Evolutionary conservation across 306 rosid species (phyloP).

Genomic region (Luffa aegyptiaca): DNA sequence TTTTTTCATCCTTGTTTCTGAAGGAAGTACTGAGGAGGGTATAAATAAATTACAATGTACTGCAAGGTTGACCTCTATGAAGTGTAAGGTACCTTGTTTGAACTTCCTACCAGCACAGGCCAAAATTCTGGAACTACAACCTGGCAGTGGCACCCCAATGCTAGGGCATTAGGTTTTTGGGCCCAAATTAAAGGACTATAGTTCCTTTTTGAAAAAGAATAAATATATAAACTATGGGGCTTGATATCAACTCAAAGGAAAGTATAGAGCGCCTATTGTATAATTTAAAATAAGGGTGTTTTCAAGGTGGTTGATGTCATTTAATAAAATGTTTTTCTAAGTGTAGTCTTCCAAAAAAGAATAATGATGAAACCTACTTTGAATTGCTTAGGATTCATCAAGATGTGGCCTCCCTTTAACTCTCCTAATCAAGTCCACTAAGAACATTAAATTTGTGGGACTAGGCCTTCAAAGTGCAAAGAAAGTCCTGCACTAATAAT

Average conservation of each 20-base stretch:
- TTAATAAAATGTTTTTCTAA: background rate
- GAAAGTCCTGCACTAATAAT: conserved; percentile 27
- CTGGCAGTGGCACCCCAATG: background rate
- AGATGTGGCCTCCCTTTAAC: background rate
- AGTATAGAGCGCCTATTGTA: background rate
- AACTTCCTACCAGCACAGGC: background rate
- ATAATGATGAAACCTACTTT: background rate
- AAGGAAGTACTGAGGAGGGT: background rate
- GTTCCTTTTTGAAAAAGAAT: background rate
- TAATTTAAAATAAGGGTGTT: background rate
- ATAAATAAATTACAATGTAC: background rate
- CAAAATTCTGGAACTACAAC: background rate
- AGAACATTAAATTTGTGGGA: conserved; percentile 25
- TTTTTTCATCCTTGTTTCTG: background rate
- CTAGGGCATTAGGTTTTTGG: background rate
- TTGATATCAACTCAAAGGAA: background rate
- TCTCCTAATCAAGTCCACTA: conserved; percentile 1
- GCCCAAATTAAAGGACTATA: background rate
- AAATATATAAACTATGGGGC: background rate
- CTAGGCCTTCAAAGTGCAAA: conserved; percentile 24
- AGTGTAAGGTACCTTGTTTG: background rate
- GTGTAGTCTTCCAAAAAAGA: background rate
- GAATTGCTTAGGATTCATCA: background rate
- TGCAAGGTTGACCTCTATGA: background rate
- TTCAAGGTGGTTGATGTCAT: background rate